These are phyloP conservation scores for Pneumocystis canis DNA, from an alignment of 1,139 yeast genomes.

Conservation along the genomic window DNA sequence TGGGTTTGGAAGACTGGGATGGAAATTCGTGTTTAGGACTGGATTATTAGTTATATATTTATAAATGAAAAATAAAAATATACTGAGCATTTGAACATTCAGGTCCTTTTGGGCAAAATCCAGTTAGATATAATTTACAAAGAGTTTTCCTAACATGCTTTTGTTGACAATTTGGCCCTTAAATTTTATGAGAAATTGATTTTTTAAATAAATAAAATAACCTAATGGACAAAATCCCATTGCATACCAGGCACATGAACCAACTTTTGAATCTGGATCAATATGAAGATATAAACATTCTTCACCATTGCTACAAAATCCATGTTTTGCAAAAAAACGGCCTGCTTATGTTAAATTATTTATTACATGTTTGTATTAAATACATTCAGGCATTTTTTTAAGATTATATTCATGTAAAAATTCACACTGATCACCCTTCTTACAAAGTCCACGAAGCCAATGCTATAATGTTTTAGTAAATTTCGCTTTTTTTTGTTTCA, in stretches of 20 bases:
- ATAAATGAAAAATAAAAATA: background rate
- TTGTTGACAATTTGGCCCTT: constrained; percentile 52
- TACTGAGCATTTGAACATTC: constrained; percentile 29
- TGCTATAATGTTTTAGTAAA: constrained; percentile 62
- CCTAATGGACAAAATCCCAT: constrained; percentile 91
- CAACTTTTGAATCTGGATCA: constrained; percentile 76
- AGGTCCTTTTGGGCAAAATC: constrained; percentile 68
- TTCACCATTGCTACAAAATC: constrained; percentile 85
- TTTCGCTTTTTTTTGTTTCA: background rate
- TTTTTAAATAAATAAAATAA: background rate
- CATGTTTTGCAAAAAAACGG: constrained; percentile 32
- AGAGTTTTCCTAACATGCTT: constrained; percentile 65
- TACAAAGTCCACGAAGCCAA: constrained; percentile 94
- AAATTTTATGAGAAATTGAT: background rate
- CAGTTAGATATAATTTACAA: constrained; percentile 76
- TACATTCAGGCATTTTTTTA: constrained; percentile 93
- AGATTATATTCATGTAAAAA: constrained; percentile 88
- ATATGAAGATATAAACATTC: constrained; percentile 89
- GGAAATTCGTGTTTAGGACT: constrained; percentile 1
- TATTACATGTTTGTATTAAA: constrained; percentile 44
- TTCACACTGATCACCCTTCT: constrained; percentile 93
- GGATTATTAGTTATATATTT: background rate
- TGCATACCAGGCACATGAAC: constrained; percentile 71
- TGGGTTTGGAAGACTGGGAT: background rate
- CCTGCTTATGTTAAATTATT: background rate